Base-by-base conservation (phyloP, 2,329 filamentous ascomycete genomes). In the Exophiala xenobiotica region DNA sequence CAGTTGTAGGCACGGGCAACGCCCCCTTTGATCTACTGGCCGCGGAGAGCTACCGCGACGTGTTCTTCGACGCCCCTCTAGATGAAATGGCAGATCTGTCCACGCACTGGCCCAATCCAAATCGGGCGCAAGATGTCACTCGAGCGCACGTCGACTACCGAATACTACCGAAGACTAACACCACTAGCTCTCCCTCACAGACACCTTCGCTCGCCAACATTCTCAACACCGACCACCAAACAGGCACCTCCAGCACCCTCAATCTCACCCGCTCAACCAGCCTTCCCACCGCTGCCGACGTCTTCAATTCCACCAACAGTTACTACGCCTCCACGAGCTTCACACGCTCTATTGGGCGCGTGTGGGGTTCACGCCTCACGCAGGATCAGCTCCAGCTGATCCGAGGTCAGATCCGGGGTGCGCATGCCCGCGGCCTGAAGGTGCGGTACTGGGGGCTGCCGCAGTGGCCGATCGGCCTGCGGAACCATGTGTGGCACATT, bases 371-470 rank as follows among this genome's bases (percentile, higher is more conserved):
- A 19, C 70, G 66, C 3, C 66, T 82, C 11, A 49, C 27, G 0
- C 46, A 65, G 1, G 49, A 58, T 4, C 78, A 82, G 57, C 64
- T 77, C 42, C 58, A 70, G 0, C 63, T 68, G 6, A 69, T 83
- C 52, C 67, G 78, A 22, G 66, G 68, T 1, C 79, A 82, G 60
- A 74, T 83, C 35, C 67, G 66, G 0, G 73, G 70, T 8, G 80
- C 80, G 2, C 73, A 79, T 46, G 61, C 66, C 3, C 67, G 72
- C 9, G 79, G 79, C 0, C 61, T 83, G 37, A 79, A 79, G 57
- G 74, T 74, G 1, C 65, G 80, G 35, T 83, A 82, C 57, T 83
- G 80, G 79, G 70, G 71, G n/a, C 72, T 78, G 12, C 80, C 80
- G 0, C 66, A 63, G 45, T 83, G 79, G 79, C 80, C 80, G 2